These are phyloP conservation scores for Capronia epimyces DNA, from an alignment of 2,329 filamentous ascomycete species.

Conservation along the genomic window DNA sequence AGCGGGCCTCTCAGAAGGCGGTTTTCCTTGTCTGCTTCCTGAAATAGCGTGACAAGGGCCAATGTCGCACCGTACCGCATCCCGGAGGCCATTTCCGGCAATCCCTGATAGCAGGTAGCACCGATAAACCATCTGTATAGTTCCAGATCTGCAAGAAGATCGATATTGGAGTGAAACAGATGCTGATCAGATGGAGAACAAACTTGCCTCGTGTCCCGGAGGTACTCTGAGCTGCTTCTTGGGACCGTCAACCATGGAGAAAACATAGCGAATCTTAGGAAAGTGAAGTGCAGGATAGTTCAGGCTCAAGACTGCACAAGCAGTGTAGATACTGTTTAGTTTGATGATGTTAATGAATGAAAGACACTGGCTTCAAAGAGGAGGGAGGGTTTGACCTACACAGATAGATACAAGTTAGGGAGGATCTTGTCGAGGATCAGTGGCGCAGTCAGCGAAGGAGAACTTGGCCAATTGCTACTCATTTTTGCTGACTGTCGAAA, in stretches of 20 bases:
- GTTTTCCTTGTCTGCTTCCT: too few relatives aligned
- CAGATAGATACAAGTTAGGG: constrained; percentile 22
- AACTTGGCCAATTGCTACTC: background rate
- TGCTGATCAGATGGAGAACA: constrained; percentile 20
- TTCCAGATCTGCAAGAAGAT: constrained; percentile 17
- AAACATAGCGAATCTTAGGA: constrained; percentile 21
- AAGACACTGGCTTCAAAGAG: background rate
- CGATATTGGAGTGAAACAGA: constrained; percentile 10
- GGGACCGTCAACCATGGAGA: constrained; percentile 16
- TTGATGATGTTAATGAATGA: background rate
- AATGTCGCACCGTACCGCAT: too few relatives aligned
- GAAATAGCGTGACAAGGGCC: constrained; percentile 26
- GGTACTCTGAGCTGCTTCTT: constrained; percentile 16
- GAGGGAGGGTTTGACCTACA: constrained; percentile 12
- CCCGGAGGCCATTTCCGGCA: too few relatives aligned
- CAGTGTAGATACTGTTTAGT: constrained; percentile 18
- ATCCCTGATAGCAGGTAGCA: too few relatives aligned
- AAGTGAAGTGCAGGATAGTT: constrained; percentile 19
- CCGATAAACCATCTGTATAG: too few relatives aligned
- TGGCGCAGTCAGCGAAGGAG: constrained; percentile 20
- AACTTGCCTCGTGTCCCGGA: constrained; percentile 18
- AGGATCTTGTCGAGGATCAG: constrained; percentile 23
- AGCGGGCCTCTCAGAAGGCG: too few relatives aligned
- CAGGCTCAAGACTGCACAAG: constrained; percentile 21
- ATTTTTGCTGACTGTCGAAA: background rate